Conservation (phyloP, 805 yeast genomes). For the Scheffersomyces amazonensis region DNA sequence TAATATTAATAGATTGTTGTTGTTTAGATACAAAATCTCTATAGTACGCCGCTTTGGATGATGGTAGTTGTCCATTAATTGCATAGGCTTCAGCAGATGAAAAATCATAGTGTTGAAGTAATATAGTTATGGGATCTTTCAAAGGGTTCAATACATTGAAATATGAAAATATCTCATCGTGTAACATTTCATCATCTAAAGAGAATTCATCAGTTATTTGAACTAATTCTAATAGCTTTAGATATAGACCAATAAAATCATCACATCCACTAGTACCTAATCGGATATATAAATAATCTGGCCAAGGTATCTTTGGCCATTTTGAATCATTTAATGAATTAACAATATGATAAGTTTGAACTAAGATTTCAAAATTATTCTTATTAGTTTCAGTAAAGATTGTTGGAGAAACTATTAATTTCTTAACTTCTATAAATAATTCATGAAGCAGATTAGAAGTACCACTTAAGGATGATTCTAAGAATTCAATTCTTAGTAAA, state of each 20-base stretch:
- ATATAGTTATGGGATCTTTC: conserved; percentile 2
- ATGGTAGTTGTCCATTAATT: conserved; percentile 16
- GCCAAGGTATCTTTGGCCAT: conserved; percentile 41
- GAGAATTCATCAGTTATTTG: background rate
- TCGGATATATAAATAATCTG: conserved; percentile 28
- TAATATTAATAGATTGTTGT: background rate
- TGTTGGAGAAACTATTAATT: conserved; percentile 12
- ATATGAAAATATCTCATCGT: background rate
- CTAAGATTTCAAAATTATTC: conserved; percentile 24
- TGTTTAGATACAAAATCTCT: conserved; percentile 26
- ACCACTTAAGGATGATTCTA: conserved; percentile 26
- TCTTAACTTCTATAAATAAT: conserved; percentile 21
- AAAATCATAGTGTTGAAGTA: conserved; percentile 25
- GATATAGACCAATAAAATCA: conserved; percentile 23
- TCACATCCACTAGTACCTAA: conserved; percentile 24
- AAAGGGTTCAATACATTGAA: conserved; percentile 1
- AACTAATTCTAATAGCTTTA: conserved; percentile 33
- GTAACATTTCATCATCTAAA: background rate
- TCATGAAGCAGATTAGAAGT: conserved; percentile 17
- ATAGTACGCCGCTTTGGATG: conserved; percentile 18
- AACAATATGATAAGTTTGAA: conserved; percentile 25
- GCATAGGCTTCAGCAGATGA: conserved; percentile 33
- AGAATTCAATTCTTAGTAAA: conserved; percentile 29
- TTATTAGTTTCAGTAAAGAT: conserved; percentile 12
- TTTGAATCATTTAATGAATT: conserved; percentile 21